phyloP scores from a whole-genome alignment of 1,139 yeast genomes.

The Sugiyamaella novakii region DNA sequence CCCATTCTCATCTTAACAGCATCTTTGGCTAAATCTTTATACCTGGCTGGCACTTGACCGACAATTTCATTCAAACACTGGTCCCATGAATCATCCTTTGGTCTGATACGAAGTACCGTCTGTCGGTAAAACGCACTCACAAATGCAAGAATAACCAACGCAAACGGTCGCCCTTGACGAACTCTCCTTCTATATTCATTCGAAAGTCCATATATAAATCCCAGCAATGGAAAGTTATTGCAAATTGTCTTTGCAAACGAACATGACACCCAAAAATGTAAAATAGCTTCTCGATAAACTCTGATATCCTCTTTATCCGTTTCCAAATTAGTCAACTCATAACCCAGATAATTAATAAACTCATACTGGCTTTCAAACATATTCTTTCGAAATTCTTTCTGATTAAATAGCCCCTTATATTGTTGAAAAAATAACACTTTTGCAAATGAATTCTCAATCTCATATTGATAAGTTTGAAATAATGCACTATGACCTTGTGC shows the following conservation, averaged over 20 bases:
- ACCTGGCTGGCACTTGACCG: not conserved
- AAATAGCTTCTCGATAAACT: not conserved
- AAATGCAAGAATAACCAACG: constrained; percentile 18
- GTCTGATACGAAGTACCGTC: constrained; percentile 14
- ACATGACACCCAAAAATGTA: not conserved
- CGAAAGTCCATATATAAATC: constrained; percentile 9
- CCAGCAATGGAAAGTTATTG: constrained; percentile 15
- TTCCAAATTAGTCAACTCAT: not conserved
- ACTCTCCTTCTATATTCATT: constrained; percentile 6
- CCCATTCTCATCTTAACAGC: constrained; percentile 11
- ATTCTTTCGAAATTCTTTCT: not conserved
- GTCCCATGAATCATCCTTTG: constrained; percentile 15
- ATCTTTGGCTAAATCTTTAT: constrained; percentile 10
- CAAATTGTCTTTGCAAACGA: constrained; percentile 1
- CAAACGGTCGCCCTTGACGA: constrained; percentile 17
- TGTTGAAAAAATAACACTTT: constrained; percentile 1
- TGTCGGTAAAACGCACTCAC: constrained; percentile 9
- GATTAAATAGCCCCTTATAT: not conserved
- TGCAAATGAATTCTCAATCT: not conserved
- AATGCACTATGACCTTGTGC: constrained; percentile 16
- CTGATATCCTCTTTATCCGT: constrained; percentile 1
- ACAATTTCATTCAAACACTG: constrained; percentile 10
- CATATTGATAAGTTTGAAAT: constrained; percentile 8
- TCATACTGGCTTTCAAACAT: constrained; percentile 1
- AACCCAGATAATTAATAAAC: constrained; percentile 12